Base-by-base conservation (phyloP, 2,329 filamentous ascomycete genomes). In the Dactylonectria estremocensis region DNA sequence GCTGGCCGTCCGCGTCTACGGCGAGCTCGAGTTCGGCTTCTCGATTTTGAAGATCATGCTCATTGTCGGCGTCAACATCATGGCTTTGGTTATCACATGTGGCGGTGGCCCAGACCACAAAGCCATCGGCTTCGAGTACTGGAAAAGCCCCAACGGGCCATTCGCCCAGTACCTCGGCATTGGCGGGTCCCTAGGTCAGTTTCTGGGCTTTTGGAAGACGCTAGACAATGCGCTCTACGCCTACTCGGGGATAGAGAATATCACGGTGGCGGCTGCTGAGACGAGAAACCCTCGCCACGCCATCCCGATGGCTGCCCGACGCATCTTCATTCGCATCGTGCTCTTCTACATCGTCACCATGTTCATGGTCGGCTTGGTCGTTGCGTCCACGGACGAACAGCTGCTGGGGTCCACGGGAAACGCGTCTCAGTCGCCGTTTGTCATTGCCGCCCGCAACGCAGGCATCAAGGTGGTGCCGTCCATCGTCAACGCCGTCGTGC, bases 31-130 rank as follows among this genome's bases (percentile, higher is more conserved):
- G 73, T 91, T 90, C 69, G 66, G 87, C 24, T 84, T 91, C 20
- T 84, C 83, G 69, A 80, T 86, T 64, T 83, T 91, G 76, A 91
- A 91, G 77, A 83, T 91, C 71, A 74, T 81, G 13, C 88, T 89
- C 52, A 86, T 87, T 73, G 80, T 87, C 10, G 90, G 89, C 5
- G 92, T 92, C 77, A 92, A 92, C 76, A 85, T 92, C 70, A 80
- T 91, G 28, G 89, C 87, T 50, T 89, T 91, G 61, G 79, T 90
- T 63, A 85, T 91, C 74, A 85, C 89, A 76, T 83, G 81, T 61
- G 89, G 89, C 49, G 89, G 87, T 58, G 87, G 87, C 24, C 87
- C 87, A 64, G 76, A 84, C 68, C 80, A 85, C 72, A 86, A 88
- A 43, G 90, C 91, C 76, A 86, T 91, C 50, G 90, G 91, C 16